Evolutionary conservation across 768 basidiomycete genomes (phyloP).

Genomic region (Hemileccinum impolitum): DNA sequence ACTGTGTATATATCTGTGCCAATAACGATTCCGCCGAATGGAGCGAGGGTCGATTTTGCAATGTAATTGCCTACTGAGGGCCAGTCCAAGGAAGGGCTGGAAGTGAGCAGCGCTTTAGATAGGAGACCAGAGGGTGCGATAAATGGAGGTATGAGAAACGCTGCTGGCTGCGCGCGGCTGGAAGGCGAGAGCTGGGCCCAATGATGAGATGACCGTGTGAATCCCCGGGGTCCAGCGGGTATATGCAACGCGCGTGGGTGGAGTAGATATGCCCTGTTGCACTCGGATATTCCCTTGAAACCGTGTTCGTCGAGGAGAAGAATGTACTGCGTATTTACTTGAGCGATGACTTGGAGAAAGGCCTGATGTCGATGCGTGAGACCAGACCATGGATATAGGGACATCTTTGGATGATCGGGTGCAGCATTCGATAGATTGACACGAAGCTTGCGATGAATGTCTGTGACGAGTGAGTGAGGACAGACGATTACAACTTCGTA

Average conservation of each 20-base stretch:
- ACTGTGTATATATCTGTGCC: slow-evolving; percentile 4
- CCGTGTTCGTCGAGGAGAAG: slow-evolving; percentile 51
- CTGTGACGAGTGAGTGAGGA: slow-evolving; percentile 34
- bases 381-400: slow-evolving; percentile 33
- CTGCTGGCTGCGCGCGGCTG: slow-evolving; percentile 35
- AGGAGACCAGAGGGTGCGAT: slow-evolving; percentile 38
- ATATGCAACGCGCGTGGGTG: slow-evolving; percentile 35
- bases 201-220: slow-evolving; percentile 21
- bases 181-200: slow-evolving; percentile 33
- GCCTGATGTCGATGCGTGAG: slow-evolving; percentile 20
- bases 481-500: slow-evolving; percentile 48
- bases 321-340: slow-evolving; percentile 45
- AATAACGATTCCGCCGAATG: slow-evolving; percentile 39
- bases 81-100: slow-evolving; percentile 24
- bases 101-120: slow-evolving; percentile 13
- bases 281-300: slow-evolving; percentile 32
- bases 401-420: slow-evolving; percentile 40
- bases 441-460: slow-evolving; percentile 37
- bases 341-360: slow-evolving; percentile 36
- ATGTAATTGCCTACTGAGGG: slow-evolving; percentile 20
- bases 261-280: slow-evolving; percentile 39
- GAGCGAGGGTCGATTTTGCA: slow-evolving; percentile 28
- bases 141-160: slow-evolving; percentile 62
- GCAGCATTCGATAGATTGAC: slow-evolving; percentile 27
- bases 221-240: slow-evolving; percentile 43